Base-by-base conservation (phyloP, 768 basidiomycete species). In the Suillus hirtellus region DNA sequence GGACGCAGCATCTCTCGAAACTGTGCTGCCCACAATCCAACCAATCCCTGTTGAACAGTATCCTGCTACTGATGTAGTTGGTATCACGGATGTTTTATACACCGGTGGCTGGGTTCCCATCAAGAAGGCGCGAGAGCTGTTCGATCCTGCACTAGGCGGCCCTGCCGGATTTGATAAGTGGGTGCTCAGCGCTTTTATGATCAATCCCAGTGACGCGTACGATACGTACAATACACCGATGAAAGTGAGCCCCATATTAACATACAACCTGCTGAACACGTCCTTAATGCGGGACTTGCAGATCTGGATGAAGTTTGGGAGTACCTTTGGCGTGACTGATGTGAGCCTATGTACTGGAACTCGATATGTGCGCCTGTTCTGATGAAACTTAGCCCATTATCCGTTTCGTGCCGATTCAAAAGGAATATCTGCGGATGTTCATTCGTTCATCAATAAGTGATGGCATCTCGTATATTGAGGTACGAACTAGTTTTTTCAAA, bases 401-500 rank as follows among this genome's bases (percentile, higher is more conserved):
- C 42, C 69, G 70, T 63, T 72, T 67, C 35, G 58, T 71, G 60
- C 69, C 70, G 15, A 65, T 71, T 37, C 67, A 65, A 43, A 61
- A 55, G 43, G 60, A 60, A 21, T 61, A 70, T 42, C 55, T 70
- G 17, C 65, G 62, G 15, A 68, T 77, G 60, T 79, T 81, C 66
- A 66, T 84, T 65, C 60, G 72, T 43, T 73, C 77, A 40, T 79
- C 76, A 4, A 73, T 83, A 38, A 76, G 73, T 4, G 82, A 84
- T 62, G 81, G 82, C 2, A 78, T 82, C 53, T 78, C 77, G 10
- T 82, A 83, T 63, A 70, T 78, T 24, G 82, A 82, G 66, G 71
- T 78, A 7, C 74, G 80, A 5, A 73, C 80, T 37, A 76, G 76
- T 65, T 82, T 82, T 64, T 70, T 65, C 42, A 42, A 63, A 60